Evolutionary conservation across 2,329 filamentous ascomycete species (phyloP), one percentile per base, ranked within the genome.

Genomic region (Sporothrix sp.): DNA sequence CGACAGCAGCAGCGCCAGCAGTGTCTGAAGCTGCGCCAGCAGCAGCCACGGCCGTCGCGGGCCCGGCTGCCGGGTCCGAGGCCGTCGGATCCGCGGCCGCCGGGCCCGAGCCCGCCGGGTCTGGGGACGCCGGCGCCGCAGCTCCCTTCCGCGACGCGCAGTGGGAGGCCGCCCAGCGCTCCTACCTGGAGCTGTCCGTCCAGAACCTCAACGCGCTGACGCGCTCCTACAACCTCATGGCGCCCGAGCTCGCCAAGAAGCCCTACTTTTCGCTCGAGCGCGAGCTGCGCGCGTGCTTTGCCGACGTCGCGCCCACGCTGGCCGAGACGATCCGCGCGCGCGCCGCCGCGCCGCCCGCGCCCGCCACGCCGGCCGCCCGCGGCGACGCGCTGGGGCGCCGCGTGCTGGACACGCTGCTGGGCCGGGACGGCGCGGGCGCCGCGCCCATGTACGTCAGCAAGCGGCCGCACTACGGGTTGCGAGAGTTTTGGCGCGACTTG

Each of bases 191-290:
- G 35, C 75, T 93, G 5, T 79, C 87, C 5, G 77, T 98, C 57
- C 75, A 78, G 42, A 81, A 87, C 51, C 78, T 97, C 51, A 97
- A 97, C 66, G 66, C 69, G 27, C 73, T 94, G 44, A 84, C 88
- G 7, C 79, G 93, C 23, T 86, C 86, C 13, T 98, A 98, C 71
- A 97, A 97, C 60, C 78, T 97, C 3, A 91, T 95, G 81, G 91
- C 93, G 0, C 93, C 93, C 0, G 84, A 88, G 50, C 74, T 95
- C 2, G 90, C 91, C 2, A 94, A 93, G 68, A 95, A 95, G 65
- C 87, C 91, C 0, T 97, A 97, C 65, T 89, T 88, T 62, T 82
- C 75, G 2, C 78, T 97, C 7, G 79, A 89, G 39, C 80, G 91
- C 44, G 93, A 98, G 67, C 73, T 97, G 14, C 75, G 74, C 27